Evolutionary conservation across 371 early-diverging fungal species (phyloP).

Genomic region (Saksenaea oblongispora): DNA sequence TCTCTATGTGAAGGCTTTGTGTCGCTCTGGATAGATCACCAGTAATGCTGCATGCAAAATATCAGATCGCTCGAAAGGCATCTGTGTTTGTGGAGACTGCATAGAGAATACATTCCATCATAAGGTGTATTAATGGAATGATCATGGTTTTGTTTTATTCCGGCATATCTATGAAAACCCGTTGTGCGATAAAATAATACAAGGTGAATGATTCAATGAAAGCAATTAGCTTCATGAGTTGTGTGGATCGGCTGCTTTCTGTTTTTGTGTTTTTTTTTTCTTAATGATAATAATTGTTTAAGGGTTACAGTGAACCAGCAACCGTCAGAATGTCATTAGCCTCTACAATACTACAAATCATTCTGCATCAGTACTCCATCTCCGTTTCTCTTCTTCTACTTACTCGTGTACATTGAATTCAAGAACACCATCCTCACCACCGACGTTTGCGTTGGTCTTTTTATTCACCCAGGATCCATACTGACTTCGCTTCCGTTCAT

Average conservation of each 20-base stretch:
- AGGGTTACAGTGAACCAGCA: constrained; percentile 63
- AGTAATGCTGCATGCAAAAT: too few species aligned
- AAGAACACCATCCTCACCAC: constrained; percentile 56
- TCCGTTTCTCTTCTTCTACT: constrained; percentile 20
- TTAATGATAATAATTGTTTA: constrained; percentile 7
- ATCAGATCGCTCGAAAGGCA: too few species aligned
- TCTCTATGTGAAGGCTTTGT: too few species aligned
- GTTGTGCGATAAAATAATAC: too few species aligned
- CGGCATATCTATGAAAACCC: too few species aligned
- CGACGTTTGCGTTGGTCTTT: constrained; percentile 53
- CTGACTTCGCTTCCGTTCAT: constrained; percentile 41
- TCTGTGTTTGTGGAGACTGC: too few species aligned
- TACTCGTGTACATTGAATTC: constrained; percentile 66
- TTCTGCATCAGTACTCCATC: neutral
- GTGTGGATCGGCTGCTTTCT: neutral
- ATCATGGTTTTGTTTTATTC: neutral
- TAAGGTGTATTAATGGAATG: neutral
- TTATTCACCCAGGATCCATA: constrained; percentile 66
- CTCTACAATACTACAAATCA: constrained; percentile 58
- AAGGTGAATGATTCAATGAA: too few species aligned
- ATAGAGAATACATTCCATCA: too few species aligned
- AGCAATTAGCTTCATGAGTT: too few species aligned
- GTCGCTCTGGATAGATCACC: too few species aligned
- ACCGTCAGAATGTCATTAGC: constrained; percentile 78
- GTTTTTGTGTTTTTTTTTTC: neutral